phyloP scores from a whole-genome alignment of 345 rosid species.

The Kandelia obovata region DNA sequence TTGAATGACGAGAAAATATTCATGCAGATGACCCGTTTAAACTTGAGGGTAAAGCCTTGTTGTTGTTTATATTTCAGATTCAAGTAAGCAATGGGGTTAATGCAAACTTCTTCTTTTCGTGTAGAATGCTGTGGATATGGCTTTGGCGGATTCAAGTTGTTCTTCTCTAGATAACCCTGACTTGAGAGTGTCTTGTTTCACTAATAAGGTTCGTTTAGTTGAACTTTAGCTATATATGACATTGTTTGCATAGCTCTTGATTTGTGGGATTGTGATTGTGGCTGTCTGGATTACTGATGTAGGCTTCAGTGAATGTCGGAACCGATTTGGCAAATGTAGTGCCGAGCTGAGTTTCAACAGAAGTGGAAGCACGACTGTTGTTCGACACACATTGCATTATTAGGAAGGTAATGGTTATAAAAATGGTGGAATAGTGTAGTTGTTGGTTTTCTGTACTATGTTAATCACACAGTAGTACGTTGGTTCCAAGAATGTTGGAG shows the following conservation, averaged over 20 bases:
- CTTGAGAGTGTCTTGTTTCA: conserved; percentile 63
- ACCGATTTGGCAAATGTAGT: conserved; percentile 80
- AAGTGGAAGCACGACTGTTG: conserved; percentile 91
- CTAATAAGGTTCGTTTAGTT: conserved; percentile 54
- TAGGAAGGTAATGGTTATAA: conserved; percentile 49
- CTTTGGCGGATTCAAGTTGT: conserved; percentile 81
- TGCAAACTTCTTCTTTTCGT: background rate
- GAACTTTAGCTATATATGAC: background rate
- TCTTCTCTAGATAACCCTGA: conserved; percentile 58
- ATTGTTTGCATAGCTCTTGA: background rate
- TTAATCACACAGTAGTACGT: too few species aligned
- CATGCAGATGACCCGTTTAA: too few species aligned
- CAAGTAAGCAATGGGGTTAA: background rate
- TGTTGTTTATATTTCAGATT: background rate
- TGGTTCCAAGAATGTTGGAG: too few species aligned
- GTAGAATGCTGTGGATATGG: conserved; percentile 96
- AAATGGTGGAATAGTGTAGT: background rate
- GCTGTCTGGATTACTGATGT: conserved; percentile 14
- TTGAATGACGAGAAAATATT: too few species aligned
- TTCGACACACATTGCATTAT: conserved; percentile 86
- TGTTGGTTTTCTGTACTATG: background rate
- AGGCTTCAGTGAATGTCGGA: conserved; percentile 93
- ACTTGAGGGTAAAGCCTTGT: too few species aligned
- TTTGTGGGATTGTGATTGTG: background rate
- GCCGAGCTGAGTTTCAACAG: conserved; percentile 95